phyloP scores from a whole-genome alignment of 768 basidiomycete genomes.

The Auricularia heimuer region DNA sequence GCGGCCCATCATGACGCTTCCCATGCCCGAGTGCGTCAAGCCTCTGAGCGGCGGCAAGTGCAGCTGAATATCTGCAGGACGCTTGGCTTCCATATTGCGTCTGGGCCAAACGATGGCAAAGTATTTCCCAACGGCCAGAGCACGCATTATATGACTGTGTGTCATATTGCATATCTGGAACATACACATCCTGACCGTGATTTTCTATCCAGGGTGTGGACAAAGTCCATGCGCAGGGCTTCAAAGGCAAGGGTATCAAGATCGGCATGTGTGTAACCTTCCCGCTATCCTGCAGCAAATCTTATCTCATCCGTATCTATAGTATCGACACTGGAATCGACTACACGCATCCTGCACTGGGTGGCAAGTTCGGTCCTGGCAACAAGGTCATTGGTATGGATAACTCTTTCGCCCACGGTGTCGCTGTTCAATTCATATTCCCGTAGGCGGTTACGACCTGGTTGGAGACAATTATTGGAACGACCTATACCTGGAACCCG shows the following conservation, averaged over 20 bases:
- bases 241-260: neutral
- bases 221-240: neutral
- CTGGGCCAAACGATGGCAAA: neutral
- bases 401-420: too few relatives aligned
- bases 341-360: neutral
- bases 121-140: conserved; percentile 1
- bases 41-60: neutral
- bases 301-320: conserved; percentile 15
- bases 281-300: neutral
- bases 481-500: neutral
- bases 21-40: conserved; percentile 1
- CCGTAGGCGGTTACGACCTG: neutral
- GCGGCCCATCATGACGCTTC: neutral
- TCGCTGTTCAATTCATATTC: too few relatives aligned
- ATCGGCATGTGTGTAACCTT: neutral
- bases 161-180: neutral
- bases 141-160: conserved; percentile 6
- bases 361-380: neutral
- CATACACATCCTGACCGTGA: too few relatives aligned
- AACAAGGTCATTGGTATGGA: neutral
- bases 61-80: neutral
- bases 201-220: neutral
- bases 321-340: neutral
- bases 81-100: neutral
- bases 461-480: neutral